phyloP scores from a whole-genome alignment of 139 green algal species.

The Pseudopediastrum boryanum region DNA sequence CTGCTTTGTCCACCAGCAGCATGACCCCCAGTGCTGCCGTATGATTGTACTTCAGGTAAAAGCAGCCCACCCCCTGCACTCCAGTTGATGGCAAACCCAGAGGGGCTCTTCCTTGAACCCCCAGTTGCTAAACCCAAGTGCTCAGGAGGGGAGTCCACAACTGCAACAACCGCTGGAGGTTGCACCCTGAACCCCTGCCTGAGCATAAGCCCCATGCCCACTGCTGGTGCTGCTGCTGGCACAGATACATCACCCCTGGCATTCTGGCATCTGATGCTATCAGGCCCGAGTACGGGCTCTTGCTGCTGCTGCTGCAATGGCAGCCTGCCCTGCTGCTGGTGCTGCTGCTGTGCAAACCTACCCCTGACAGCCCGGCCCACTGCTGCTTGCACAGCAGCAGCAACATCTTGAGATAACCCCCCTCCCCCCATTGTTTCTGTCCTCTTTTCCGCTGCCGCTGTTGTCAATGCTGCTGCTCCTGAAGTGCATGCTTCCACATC shows the following conservation, averaged over 20 bases:
- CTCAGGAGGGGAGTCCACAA: neutral
- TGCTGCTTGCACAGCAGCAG: conserved; percentile 10
- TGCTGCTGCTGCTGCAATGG: neutral
- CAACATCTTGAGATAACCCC: conserved; percentile 10
- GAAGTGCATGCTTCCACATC: neutral
- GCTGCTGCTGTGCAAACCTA: neutral
- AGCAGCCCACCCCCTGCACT: neutral
- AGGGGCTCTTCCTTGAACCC: neutral
- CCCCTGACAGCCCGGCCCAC: conserved; percentile 3
- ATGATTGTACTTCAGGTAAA: too few relatives aligned
- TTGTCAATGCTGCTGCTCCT: conserved; percentile 1
- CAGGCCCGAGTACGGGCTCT: conserved; percentile 3
- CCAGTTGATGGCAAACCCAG: conserved; percentile 57
- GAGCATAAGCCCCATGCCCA: neutral
- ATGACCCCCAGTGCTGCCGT: too few relatives aligned
- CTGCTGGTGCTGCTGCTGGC: neutral
- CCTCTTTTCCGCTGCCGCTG: too few relatives aligned
- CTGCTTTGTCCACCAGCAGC: too few relatives aligned
- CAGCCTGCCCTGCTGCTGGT: neutral
- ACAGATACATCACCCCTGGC: neutral
- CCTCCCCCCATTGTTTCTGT: neutral
- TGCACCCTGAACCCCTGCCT: neutral
- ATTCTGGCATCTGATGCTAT: neutral
- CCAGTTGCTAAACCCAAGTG: neutral
- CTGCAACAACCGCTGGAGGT: neutral